A percentile compares a stretch with the other conserved stretches of the same genome.
phyloP scores from a whole-genome alignment of 768 basidiomycete species.

The Russula lepida region DNA sequence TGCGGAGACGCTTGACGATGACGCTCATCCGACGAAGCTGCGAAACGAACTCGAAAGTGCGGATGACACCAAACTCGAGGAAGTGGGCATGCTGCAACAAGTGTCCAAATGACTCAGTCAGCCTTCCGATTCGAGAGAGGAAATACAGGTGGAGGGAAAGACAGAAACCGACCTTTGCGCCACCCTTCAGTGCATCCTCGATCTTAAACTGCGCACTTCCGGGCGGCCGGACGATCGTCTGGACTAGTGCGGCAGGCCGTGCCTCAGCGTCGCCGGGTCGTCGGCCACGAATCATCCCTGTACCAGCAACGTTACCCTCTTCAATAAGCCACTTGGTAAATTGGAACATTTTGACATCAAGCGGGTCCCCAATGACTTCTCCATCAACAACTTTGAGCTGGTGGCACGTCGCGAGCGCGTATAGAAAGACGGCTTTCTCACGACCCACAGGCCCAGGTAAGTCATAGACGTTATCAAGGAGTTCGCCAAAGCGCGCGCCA shows the following conservation, averaged over 20 bases:
- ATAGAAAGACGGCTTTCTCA: conserved; percentile 77
- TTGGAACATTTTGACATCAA: conserved; percentile 97
- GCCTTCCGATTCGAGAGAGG: conserved; percentile 6
- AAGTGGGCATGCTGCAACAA: conserved; percentile 81
- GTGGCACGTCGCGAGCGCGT: conserved; percentile 95
- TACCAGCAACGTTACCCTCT: conserved; percentile 71
- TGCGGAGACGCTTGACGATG: conserved; percentile 90
- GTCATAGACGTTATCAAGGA: conserved; percentile 79
- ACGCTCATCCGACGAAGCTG: conserved; percentile 94
- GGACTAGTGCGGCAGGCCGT: conserved; percentile 79
- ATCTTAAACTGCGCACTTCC: conserved; percentile 85
- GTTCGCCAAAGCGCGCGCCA: conserved; percentile 71
- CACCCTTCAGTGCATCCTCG: conserved; percentile 88
- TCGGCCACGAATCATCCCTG: conserved; percentile 59
- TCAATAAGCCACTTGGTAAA: conserved; percentile 96
- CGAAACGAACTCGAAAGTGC: conserved; percentile 95
- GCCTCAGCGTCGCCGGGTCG: conserved; percentile 43
- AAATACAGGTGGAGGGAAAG: not conserved
- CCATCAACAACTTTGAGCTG: conserved; percentile 86
- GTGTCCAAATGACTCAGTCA: conserved; percentile 6
- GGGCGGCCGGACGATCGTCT: conserved; percentile 92
- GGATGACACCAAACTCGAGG: conserved; percentile 90
- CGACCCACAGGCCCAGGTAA: conserved; percentile 48
- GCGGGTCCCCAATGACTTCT: conserved; percentile 86
- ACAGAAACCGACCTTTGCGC: conserved; percentile 56